Evolutionary conservation across 495 filamentous ascomycete genomes (phyloP).

Genomic region (Paragyromitra xinjiangensis): DNA sequence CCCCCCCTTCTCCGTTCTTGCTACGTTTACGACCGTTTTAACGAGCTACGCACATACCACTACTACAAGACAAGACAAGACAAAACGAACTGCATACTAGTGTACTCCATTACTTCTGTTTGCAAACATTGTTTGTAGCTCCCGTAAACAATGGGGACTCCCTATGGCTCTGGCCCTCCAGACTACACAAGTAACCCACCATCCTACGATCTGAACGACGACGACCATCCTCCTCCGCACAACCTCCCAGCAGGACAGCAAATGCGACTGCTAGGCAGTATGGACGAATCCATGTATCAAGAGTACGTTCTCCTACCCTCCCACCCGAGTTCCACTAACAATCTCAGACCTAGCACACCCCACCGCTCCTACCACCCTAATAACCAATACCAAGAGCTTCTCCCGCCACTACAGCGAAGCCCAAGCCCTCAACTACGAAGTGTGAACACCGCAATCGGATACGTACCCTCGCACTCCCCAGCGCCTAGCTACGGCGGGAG

Average conservation of each 20-base stretch:
- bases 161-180: constrained; percentile 46
- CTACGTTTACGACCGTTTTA: constrained; percentile 1
- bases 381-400: constrained; percentile 39
- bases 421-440: constrained; percentile 25
- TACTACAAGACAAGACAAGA: not conserved
- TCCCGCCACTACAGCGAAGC: constrained; percentile 2
- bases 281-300: constrained; percentile 49
- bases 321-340: constrained; percentile 11
- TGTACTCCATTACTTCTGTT: constrained; percentile 19
- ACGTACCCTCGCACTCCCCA: constrained; percentile 41
- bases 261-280: constrained; percentile 52
- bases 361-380: constrained; percentile 54
- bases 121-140: constrained; percentile 37
- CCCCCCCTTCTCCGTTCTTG: not conserved
- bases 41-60: constrained; percentile 18
- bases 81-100: not conserved
- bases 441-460: constrained; percentile 30
- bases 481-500: constrained; percentile 43
- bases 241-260: constrained; percentile 46
- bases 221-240: constrained; percentile 47
- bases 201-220: constrained; percentile 45
- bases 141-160: constrained; percentile 43
- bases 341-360: constrained; percentile 47
- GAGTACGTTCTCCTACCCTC: constrained; percentile 28
- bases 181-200: constrained; percentile 43